Evolutionary conservation across 371 early-diverging fungal genomes (phyloP), one percentile per base, ranked within the genome.

Genomic region (Mortierella sp.): DNA sequence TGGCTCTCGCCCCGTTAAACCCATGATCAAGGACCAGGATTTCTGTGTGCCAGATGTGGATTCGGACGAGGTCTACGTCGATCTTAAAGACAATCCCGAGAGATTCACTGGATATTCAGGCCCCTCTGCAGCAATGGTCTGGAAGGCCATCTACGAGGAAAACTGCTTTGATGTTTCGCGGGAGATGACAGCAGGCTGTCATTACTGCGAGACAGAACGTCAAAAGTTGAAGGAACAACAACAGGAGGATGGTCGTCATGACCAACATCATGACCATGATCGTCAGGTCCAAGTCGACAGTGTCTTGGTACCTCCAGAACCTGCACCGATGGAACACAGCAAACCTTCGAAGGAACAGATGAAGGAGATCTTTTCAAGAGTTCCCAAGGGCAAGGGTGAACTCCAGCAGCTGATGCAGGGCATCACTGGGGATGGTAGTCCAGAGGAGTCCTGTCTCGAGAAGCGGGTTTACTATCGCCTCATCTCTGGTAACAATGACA

Each of bases 51-150:
- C 70, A 2, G 69, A 68, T 4, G 30, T 47, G 2, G 60, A 50
- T 15, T 19, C 63, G 12, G 95, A 94, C 19, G 93, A 94, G 31
- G 87, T 89, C 31, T 97, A 93, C 82, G 91, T 98, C 8, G 93
- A 99, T 70, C 83, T 99, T 24, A 69, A 89, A 0, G 88, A 90
- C 27, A 98, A 98, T 66, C 97, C 97, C 11, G 99, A 99, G 78
- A 88, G 97, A 17, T 99, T 94, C 78, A 98, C 99, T 0, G 99
- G 97, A 4, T 99, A 97, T 71, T 87, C 93, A 1, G 99, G 99
- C 31, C 87, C 88, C 39, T 90, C 93, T 41, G 92, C 98, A 37
- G 88, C 85, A 19, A 86, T 92, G 54, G 92, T 99, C 11, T 99
- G 99, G 99, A 87, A 87, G 52, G 89, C 98, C 8, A 95, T 99